Conservation (phyloP, 805 yeast genomes). For the Myxozyma nipponensis region DNA sequence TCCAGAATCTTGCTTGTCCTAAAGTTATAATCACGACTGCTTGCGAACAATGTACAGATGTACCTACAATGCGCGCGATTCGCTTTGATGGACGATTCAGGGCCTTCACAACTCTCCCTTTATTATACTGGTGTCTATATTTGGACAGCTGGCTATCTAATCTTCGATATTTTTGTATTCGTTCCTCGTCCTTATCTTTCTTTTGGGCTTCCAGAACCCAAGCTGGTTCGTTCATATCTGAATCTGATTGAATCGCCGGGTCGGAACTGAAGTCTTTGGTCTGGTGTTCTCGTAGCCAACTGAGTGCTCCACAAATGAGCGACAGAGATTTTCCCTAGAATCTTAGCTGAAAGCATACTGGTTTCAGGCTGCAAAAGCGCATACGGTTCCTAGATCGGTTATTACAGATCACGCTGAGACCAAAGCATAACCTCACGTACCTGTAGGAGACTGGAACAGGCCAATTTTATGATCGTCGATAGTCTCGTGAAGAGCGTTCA, state of each 20-base stretch:
- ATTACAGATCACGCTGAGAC: neutral
- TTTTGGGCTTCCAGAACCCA: constrained; percentile 43
- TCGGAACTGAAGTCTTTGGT: neutral
- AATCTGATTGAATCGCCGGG: neutral
- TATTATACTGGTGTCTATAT: neutral
- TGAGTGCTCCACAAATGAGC: constrained; percentile 74
- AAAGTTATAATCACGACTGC: no score
- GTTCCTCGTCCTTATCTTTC: constrained; percentile 5
- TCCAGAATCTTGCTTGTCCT: no score
- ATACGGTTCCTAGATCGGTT: constrained; percentile 24
- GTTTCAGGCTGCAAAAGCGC: neutral
- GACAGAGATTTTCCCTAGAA: constrained; percentile 76
- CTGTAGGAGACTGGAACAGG: constrained; percentile 89
- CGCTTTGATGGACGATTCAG: no score
- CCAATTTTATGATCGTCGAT: constrained; percentile 61
- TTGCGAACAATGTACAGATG: no score
- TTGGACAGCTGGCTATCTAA: constrained; percentile 8
- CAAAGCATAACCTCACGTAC: constrained; percentile 35
- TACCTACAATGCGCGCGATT: no score
- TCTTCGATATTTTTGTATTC: constrained; percentile 7
- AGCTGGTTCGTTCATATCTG: constrained; percentile 57
- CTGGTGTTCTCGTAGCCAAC: constrained; percentile 55
- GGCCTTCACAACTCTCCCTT: no score
- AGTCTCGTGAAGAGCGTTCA: constrained; percentile 68
- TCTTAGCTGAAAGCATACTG: neutral